Base-by-base conservation (phyloP, 1,139 yeast species). In the Candida tropicalis region DNA sequence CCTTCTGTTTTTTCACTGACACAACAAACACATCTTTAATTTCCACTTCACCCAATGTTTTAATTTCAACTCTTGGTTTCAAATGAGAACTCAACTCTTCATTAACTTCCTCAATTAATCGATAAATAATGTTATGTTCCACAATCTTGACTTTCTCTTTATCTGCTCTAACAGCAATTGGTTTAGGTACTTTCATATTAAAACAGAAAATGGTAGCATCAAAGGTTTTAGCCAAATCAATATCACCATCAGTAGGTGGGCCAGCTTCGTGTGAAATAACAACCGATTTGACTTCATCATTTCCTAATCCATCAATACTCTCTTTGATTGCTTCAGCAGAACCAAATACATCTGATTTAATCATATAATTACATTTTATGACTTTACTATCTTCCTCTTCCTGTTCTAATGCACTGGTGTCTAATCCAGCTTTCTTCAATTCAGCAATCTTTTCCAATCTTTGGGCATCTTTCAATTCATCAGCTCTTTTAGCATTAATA, bases 341-440 rank as follows among this genome's bases (percentile, higher is more conserved):
- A 1, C 84, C 84, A 56, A 85, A 84, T 1, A 93, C 98, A 63
- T 95, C 99, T 0, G 96, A 86, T 59, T 88, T 89, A 39, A 95
- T 73, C 33, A 93, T 84, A 52, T 84, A 88, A 27, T 80, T 78
- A 15, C 84, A 73, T 11, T 54, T 55, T 32, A 55, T 57, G 23
- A 58, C 50, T 11, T 62, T 53, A 8, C 71, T 68, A 2, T 33
- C 40, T 11, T 43, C 42, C 3, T 35, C 45, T 15, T 66, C 62
- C 16, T 58, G 52, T 1, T 57, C 59, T 0, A 55, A 55, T n/a
- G 45, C 58, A 33, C 66, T 70, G 18, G 74, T 67, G 39, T 74
- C 81, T 41, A 81, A 68, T 0, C 88, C 88, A 38, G 79, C 80
- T 49, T 73, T 61, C 51, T 78, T 77, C 56, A 81, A 63, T 56